Percentiles rank a stretch among this genome's conserved stretches.
Evolutionary conservation across 78 protist genomes (phyloP).

Genomic region (Dictyostelium intermedium): DNA sequence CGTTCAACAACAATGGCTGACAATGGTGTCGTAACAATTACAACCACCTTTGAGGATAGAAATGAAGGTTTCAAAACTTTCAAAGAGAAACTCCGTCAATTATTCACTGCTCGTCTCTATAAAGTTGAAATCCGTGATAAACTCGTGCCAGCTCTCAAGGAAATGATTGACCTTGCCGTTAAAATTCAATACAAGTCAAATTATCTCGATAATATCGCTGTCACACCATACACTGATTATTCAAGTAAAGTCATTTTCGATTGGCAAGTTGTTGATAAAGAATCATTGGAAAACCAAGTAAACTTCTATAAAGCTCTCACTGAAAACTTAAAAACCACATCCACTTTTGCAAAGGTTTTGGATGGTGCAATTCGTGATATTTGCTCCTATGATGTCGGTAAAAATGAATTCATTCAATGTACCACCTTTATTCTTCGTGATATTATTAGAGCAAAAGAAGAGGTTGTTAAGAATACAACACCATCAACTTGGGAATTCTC

Average conservation of each 20-base stretch:
- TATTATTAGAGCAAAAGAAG: constrained; percentile 36
- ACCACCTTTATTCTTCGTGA: constrained; percentile 7
- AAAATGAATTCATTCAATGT: constrained; percentile 16
- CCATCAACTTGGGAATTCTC: constrained; percentile 31
- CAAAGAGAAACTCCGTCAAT: constrained; percentile 18
- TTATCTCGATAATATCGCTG: constrained; percentile 31
- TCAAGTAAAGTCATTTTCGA: constrained; percentile 12
- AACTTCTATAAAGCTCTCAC: neutral
- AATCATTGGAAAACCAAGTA: constrained; percentile 43
- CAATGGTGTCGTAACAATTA: constrained; percentile 8
- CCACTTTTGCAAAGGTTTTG: neutral
- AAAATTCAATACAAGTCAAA: constrained; percentile 14
- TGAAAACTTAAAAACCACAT: neutral
- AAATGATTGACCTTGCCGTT: constrained; percentile 37
- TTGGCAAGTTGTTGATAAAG: constrained; percentile 60
- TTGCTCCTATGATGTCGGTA: constrained; percentile 65
- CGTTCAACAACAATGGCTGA: constrained; percentile 14
- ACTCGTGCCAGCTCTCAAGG: constrained; percentile 17
- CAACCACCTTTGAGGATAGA: constrained; percentile 41
- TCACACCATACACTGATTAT: neutral
- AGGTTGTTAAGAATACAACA: neutral
- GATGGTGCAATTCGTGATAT: constrained; percentile 19
- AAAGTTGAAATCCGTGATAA: constrained; percentile 52
- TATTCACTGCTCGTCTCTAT: constrained; percentile 23
- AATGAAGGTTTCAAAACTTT: constrained; percentile 60